Conservation (phyloP, 305 asterid species). For the Lippia alba region DNA sequence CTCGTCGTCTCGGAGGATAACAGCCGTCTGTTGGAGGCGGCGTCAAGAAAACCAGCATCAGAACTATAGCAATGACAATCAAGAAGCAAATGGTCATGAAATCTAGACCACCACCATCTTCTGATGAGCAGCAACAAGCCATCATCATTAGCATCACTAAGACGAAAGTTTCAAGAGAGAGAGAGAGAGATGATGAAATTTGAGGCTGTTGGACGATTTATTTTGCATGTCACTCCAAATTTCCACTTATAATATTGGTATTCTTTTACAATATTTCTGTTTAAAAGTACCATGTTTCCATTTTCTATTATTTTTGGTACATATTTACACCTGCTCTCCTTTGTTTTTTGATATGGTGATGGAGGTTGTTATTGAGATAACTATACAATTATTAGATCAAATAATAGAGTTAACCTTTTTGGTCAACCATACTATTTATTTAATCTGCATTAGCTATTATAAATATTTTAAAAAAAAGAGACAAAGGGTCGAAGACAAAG, state of each 20-base stretch:
- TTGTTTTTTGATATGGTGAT: not conserved
- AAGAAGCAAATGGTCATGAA: not conserved
- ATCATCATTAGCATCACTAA: not conserved
- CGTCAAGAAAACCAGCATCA: conserved; percentile 1
- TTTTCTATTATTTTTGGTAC: not conserved
- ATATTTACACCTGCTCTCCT: not conserved
- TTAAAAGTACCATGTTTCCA: not conserved
- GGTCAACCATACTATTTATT: not conserved
- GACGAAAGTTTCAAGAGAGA: not conserved
- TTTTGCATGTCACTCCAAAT: not conserved
- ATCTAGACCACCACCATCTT: conserved; percentile 17
- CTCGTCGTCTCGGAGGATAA: conserved; percentile 17
- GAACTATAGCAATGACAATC: not conserved
- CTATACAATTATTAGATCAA: not conserved
- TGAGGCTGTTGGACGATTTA: not conserved
- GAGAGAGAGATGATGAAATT: not conserved
- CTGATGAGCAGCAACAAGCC: conserved; percentile 20
- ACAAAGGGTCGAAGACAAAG: not conserved
- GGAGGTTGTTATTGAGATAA: too few species aligned
- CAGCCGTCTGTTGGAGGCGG: conserved; percentile 5
- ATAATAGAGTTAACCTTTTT: not conserved
- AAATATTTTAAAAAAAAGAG: not conserved
- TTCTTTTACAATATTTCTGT: not conserved
- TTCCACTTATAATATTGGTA: not conserved
- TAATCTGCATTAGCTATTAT: not conserved